Base-by-base conservation (phyloP, 345 rosid species). In the Ceriops tagal region DNA sequence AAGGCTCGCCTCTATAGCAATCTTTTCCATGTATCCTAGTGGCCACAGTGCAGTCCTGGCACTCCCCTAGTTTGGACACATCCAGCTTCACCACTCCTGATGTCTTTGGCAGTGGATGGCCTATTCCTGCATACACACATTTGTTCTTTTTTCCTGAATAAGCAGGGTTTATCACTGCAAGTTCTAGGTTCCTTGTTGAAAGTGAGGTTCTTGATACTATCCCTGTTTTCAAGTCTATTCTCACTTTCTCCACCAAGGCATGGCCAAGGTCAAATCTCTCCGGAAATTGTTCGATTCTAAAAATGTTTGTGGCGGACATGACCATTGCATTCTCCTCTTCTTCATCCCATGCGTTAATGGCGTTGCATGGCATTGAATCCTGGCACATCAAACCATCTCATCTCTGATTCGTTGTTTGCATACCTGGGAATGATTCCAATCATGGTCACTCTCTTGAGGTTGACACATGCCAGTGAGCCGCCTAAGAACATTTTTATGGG, bases 281-380 rank as follows among this genome's bases (percentile, higher is more conserved):
- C n/a, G 83, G 20, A 15, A 81, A 68, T 67, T 87, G 91, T 51
- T 87, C 91, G 8, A 84, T 73, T 27, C 83, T 81, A 52, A 84
- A 37, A 37, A 86, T 74, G 65, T 87, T 87, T 6, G 91, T 85
- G 1, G 85, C 91, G 30, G 84, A 18, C 64, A 87, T 22, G 15
- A 79, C 85, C 6, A 86, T 34, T 4, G 82, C 68, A 27, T 1
- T 31, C 87, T 89, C 7, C 62, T 83, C 87, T 19, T 78, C 84
- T 51, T 84, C 91, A 31, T 84, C 91, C 91, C 88, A 84, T 0
- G 91, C 87, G 31, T 87, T 84, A 63, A 84, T 82, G 6, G 83
- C 73, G 72, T 87, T 87, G 88, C 0, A 84, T 71, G 26, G 66
- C 39, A 62, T 87, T 86, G 71, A 84, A 82, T 3, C 91, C 88